phyloP scores from a whole-genome alignment of 139 green algal species.

The Coelastrella sp. region DNA sequence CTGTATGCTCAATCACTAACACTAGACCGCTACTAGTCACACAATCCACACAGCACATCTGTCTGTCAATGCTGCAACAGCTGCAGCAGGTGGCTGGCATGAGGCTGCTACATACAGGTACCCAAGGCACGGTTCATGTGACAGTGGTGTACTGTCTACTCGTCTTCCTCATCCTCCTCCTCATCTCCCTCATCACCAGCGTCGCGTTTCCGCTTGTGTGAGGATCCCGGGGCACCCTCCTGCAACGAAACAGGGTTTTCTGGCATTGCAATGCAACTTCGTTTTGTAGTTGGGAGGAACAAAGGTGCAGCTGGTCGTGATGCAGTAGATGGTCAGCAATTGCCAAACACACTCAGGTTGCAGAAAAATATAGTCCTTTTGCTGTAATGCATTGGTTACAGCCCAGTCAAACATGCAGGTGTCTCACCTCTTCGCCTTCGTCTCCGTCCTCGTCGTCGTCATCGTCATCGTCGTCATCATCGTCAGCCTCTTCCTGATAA shows the following conservation, averaged over 20 bases:
- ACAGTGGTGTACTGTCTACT: background rate
- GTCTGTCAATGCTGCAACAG: background rate
- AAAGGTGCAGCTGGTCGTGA: background rate
- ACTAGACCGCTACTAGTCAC: no score
- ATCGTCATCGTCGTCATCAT: conserved; percentile 5
- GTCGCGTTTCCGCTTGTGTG: conserved; percentile 39
- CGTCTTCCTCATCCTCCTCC: conserved; percentile 24
- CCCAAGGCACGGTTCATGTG: no score
- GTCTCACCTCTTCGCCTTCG: conserved; percentile 18
- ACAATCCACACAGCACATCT: background rate
- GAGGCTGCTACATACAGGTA: background rate
- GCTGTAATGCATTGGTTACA: no score
- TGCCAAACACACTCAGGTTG: no score
- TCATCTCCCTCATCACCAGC: conserved; percentile 20
- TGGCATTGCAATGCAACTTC: no score
- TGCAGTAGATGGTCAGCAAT: no score
- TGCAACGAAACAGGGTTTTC: background rate
- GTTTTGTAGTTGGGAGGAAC: no score
- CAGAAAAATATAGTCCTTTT: no score
- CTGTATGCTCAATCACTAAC: conserved; percentile 12
- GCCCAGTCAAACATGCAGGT: background rate
- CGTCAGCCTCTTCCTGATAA: conserved; percentile 26
- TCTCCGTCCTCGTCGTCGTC: conserved; percentile 6
- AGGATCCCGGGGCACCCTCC: conserved; percentile 6
- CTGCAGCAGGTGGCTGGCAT: background rate